A percentile compares a stretch with the other conserved stretches of the same genome.
These are phyloP conservation scores for Buddleja alternifolia DNA, from an alignment of 257 asterid genomes.

Conservation along the genomic window DNA sequence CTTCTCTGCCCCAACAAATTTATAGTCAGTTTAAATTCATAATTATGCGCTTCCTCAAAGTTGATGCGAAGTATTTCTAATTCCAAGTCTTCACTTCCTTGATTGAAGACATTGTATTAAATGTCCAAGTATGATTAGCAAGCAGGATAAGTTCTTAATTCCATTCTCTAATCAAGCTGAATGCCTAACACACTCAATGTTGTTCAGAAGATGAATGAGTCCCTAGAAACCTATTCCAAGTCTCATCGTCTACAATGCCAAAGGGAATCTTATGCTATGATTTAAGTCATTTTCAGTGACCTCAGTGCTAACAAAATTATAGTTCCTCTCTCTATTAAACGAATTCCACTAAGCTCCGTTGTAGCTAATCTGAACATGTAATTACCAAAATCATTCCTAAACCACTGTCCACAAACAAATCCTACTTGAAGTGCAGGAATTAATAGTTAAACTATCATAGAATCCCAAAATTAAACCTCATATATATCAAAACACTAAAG, in stretches of 20 bases:
- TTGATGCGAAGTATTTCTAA: too few species aligned
- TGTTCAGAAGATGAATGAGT: neutral
- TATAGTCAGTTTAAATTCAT: too few species aligned
- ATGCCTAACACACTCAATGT: neutral
- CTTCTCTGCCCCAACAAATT: too few species aligned
- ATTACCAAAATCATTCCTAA: constrained; percentile 11
- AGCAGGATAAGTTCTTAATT: neutral
- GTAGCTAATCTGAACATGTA: neutral
- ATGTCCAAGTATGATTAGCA: constrained; percentile 10
- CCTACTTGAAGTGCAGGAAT: neutral
- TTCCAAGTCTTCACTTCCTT: neutral
- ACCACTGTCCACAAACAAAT: neutral
- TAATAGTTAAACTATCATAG: neutral
- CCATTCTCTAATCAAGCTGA: neutral
- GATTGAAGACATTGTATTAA: neutral
- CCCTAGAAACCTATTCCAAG: too few species aligned
- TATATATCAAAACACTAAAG: neutral
- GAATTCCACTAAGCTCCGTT: neutral
- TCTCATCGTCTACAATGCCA: too few species aligned
- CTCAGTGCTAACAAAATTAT: neutral
- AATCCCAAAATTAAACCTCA: neutral
- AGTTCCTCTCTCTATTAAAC: neutral
- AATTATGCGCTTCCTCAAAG: too few species aligned
- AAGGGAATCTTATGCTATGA: too few species aligned
- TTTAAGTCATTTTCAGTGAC: too few species aligned